These are phyloP conservation scores for Cornus kousa DNA, from an alignment of 148 eudicot genomes.

Conservation along the genomic window DNA sequence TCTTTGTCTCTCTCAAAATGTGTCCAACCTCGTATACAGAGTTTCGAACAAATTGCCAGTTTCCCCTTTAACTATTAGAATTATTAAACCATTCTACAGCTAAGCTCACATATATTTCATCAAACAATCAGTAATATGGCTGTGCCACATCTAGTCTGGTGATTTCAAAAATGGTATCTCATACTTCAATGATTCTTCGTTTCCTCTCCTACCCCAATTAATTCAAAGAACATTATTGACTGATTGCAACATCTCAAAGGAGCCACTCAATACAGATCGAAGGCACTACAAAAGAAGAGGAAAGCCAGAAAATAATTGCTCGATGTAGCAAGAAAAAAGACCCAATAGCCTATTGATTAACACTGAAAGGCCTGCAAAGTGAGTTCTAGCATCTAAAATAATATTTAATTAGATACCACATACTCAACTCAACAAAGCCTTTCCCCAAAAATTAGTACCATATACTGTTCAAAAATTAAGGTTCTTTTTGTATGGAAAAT, in stretches of 20 bases:
- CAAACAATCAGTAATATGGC: background rate
- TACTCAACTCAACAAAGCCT: too few relatives aligned
- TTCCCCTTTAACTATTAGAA: background rate
- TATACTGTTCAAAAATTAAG: background rate
- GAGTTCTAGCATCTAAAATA: background rate
- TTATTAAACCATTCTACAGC: background rate
- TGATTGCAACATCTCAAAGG: too few relatives aligned
- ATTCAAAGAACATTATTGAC: too few relatives aligned
- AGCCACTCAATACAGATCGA: background rate
- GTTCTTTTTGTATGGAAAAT: too few relatives aligned
- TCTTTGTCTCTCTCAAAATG: background rate
- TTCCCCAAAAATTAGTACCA: background rate
- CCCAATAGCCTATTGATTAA: background rate
- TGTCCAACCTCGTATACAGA: background rate
- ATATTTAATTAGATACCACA: background rate
- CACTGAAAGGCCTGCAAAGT: background rate
- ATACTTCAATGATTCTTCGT: too few relatives aligned
- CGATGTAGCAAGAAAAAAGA: background rate
- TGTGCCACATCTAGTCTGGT: too few relatives aligned
- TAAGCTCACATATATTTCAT: background rate
- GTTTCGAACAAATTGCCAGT: background rate
- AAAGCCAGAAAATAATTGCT: background rate
- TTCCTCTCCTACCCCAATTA: too few relatives aligned
- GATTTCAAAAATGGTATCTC: too few relatives aligned
- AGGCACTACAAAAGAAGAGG: background rate